phyloP scores from a whole-genome alignment of 352 stramenopile species.

The Phytopythium litorale region DNA sequence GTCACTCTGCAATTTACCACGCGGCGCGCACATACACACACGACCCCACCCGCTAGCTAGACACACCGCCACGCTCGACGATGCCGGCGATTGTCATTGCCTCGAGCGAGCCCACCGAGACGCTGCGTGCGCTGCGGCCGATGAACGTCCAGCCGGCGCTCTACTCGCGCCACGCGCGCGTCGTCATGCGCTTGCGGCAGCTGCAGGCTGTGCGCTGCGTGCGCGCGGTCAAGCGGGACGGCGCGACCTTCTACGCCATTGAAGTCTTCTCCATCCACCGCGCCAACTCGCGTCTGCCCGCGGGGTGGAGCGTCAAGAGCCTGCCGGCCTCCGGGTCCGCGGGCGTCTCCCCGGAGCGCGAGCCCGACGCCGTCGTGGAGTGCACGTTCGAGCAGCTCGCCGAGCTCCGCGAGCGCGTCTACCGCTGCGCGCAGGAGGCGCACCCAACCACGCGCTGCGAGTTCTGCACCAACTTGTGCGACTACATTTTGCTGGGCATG shows the following conservation, averaged over 20 bases:
- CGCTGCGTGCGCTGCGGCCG: slow-evolving; percentile 9
- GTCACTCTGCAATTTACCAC: background rate
- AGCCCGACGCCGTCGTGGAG: slow-evolving; percentile 16
- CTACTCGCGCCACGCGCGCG: slow-evolving; percentile 28
- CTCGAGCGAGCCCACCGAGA: background rate
- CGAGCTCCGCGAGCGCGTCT: slow-evolving; percentile 33
- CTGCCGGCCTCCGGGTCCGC: slow-evolving; percentile 1
- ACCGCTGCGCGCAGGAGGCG: slow-evolving; percentile 20
- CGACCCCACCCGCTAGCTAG: background rate
- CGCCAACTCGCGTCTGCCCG: slow-evolving; percentile 22
- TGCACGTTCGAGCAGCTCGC: slow-evolving; percentile 31
- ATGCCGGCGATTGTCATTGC: background rate
- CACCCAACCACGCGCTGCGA: slow-evolving; percentile 25
- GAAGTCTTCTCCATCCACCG: slow-evolving; percentile 19
- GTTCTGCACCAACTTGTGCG: slow-evolving; percentile 37
- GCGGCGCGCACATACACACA: background rate
- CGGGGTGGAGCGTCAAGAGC: slow-evolving; percentile 12
- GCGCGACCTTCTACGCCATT: slow-evolving; percentile 13
- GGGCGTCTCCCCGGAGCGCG: slow-evolving; percentile 1
- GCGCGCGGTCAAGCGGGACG: slow-evolving; percentile 1
- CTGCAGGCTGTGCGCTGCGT: slow-evolving; percentile 14
- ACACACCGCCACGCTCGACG: background rate
- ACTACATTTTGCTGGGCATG: slow-evolving; percentile 28
- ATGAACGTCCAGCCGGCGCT: slow-evolving; percentile 20
- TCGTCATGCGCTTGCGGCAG: slow-evolving; percentile 21